These are phyloP conservation scores for Colletotrichum tofieldiae DNA, from an alignment of 2,329 filamentous ascomycete species.

Conservation along the genomic window DNA sequence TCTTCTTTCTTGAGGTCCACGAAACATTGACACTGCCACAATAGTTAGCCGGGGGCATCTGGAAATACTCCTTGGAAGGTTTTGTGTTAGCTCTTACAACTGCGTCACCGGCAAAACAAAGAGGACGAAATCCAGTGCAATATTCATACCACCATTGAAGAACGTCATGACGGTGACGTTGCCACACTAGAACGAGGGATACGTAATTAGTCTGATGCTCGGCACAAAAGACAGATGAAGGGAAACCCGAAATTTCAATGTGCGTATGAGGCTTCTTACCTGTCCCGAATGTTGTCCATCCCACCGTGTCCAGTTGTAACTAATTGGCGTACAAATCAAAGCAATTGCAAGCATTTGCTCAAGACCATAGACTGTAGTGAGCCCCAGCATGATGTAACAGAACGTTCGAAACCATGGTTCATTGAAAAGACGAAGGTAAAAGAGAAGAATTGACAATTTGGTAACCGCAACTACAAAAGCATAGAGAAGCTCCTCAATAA, in stretches of 20 bases:
- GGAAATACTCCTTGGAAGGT: too few species aligned
- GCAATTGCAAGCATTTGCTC: slow-evolving; percentile 18
- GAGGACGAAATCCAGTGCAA: slow-evolving; percentile 18
- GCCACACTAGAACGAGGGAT: background rate
- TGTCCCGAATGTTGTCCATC: slow-evolving; percentile 18
- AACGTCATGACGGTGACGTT: slow-evolving; percentile 15
- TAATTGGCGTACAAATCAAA: slow-evolving; percentile 10
- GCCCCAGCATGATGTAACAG: slow-evolving; percentile 1
- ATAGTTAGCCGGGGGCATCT: background rate
- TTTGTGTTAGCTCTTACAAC: slow-evolving; percentile 13
- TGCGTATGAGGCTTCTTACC: background rate
- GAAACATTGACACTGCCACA: slow-evolving; percentile 22
- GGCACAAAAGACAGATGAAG: background rate
- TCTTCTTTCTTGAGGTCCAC: slow-evolving; percentile 23
- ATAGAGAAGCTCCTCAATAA: slow-evolving; percentile 27
- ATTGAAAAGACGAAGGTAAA: slow-evolving; percentile 26
- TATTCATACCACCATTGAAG: slow-evolving; percentile 20
- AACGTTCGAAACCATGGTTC: slow-evolving; percentile 19
- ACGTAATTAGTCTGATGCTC: background rate
- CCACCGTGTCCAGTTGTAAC: slow-evolving; percentile 31
- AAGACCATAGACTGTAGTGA: slow-evolving; percentile 3
- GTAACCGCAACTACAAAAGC: slow-evolving; percentile 22
- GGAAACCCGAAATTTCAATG: background rate
- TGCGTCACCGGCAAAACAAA: slow-evolving; percentile 34
- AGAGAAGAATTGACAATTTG: slow-evolving; percentile 27